Evolutionary conservation across 1,284 basidiomycete genomes (phyloP).

Genomic region (Volvariella surrecta): DNA sequence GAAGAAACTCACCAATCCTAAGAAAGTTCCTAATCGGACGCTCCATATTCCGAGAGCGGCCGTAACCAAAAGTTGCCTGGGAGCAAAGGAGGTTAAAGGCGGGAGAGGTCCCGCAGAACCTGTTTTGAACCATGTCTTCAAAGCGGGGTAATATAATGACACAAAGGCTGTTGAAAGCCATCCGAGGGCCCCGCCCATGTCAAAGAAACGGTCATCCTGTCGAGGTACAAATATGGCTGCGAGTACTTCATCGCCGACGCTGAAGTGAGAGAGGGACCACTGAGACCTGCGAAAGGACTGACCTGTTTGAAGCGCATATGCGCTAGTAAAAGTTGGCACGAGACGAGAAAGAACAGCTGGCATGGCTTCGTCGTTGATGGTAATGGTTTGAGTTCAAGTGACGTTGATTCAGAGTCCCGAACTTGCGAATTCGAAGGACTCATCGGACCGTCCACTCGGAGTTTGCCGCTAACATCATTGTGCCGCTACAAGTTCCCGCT

Average conservation of each 20-base stretch:
- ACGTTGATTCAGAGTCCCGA: background rate
- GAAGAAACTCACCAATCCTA: conserved; percentile 37
- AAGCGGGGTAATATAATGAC: conserved; percentile 53
- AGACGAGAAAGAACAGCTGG: conserved; percentile 28
- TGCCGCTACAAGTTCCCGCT: too few species aligned
- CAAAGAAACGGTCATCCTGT: conserved; percentile 49
- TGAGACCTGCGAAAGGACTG: conserved; percentile 9
- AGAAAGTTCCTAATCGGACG: conserved; percentile 53
- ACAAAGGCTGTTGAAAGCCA: conserved; percentile 56
- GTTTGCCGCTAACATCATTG: too few species aligned
- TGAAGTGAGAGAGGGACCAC: too few species aligned
- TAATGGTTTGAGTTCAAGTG: conserved; percentile 5
- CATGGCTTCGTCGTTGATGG: conserved; percentile 7
- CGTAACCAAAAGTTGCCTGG: conserved; percentile 19
- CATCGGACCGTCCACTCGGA: too few species aligned
- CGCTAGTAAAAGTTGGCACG: conserved; percentile 22
- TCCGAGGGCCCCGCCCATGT: conserved; percentile 55
- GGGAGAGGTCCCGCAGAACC: conserved; percentile 30
- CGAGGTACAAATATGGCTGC: conserved; percentile 50
- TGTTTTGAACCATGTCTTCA: conserved; percentile 39
- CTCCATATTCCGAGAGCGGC: conserved; percentile 46
- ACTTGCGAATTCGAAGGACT: too few species aligned
- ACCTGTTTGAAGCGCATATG: conserved; percentile 28
- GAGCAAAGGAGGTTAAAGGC: conserved; percentile 39
- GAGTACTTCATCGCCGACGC: conserved; percentile 12